Evolutionary conservation across 257 asterid genomes (phyloP).

Genomic region (Hygrophila difformis): DNA sequence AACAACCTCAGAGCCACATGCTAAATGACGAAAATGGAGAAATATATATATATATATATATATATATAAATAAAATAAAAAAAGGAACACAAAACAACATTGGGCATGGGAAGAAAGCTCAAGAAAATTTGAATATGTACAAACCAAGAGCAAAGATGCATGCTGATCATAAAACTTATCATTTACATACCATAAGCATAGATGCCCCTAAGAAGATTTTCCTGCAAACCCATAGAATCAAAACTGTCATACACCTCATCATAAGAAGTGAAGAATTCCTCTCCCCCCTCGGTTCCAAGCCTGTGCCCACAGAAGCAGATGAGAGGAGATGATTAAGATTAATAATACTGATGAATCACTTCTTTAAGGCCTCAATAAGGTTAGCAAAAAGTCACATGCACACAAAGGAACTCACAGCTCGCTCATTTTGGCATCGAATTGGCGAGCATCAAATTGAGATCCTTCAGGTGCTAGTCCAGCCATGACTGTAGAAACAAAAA

Average conservation of each 20-base stretch:
- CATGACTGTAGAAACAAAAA: slow-evolving; percentile 33
- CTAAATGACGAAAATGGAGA: too few species aligned
- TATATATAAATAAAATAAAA: neutral
- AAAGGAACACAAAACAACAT: neutral
- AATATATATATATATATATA: neutral
- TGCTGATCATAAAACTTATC: neutral
- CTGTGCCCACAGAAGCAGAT: slow-evolving; percentile 13
- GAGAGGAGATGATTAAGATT: neutral
- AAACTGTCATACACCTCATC: slow-evolving; percentile 50
- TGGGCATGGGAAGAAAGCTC: neutral
- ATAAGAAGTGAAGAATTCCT: slow-evolving; percentile 48
- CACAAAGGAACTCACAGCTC: slow-evolving; percentile 30
- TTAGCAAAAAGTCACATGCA: neutral
- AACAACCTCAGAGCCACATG: too few species aligned
- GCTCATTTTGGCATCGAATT: slow-evolving; percentile 44
- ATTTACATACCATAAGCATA: slow-evolving; percentile 43
- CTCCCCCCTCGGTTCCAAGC: slow-evolving; percentile 37
- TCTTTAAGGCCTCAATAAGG: neutral
- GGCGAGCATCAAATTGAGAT: slow-evolving; percentile 48
- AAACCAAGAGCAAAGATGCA: neutral
- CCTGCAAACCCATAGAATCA: slow-evolving; percentile 48
- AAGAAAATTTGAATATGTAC: neutral
- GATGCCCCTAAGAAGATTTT: slow-evolving; percentile 56
- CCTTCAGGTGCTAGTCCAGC: slow-evolving; percentile 52
- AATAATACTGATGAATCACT: neutral